Conservation (phyloP, 352 stramenopile species). For the Phytophthora multivora region DNA sequence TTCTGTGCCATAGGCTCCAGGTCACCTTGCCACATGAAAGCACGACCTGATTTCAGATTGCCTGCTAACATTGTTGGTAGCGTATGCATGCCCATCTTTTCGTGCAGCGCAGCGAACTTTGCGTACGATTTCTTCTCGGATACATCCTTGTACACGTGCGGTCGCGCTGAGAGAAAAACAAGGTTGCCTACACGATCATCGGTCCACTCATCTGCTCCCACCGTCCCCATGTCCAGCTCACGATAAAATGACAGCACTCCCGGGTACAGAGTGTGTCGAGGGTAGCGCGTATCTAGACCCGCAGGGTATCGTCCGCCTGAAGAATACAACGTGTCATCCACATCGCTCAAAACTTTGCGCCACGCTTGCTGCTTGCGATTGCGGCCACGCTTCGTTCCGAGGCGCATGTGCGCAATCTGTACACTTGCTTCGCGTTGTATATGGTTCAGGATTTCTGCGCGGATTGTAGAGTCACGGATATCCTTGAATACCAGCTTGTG, state of each 20-base stretch:
- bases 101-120: conserved; percentile 95
- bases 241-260: conserved; percentile 98
- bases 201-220: conserved; percentile 90
- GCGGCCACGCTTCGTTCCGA: conserved; percentile 85
- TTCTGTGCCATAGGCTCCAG: conserved; percentile 97
- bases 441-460: conserved; percentile 96
- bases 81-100: conserved; percentile 94
- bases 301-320: conserved; percentile 96
- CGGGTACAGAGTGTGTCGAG: conserved; percentile 95
- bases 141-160: conserved; percentile 99
- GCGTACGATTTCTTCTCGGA: conserved; percentile 97
- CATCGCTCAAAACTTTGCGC: conserved; percentile 98
- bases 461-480: conserved; percentile 83
- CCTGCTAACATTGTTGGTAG: conserved; percentile 95
- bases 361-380: conserved; percentile 90
- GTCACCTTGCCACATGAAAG: conserved; percentile 96
- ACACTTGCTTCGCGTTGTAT: conserved; percentile 94
- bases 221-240: conserved; percentile 95
- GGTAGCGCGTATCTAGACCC: conserved; percentile 93
- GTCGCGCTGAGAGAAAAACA: conserved; percentile 97
- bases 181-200: conserved; percentile 94
- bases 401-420: conserved; percentile 93
- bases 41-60: conserved; percentile 92
- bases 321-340: conserved; percentile 98
- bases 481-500: conserved; percentile 99